These are phyloP conservation scores for Diaporthe sp. DNA, from an alignment of 2,329 filamentous ascomycete species.

Conservation along the genomic window DNA sequence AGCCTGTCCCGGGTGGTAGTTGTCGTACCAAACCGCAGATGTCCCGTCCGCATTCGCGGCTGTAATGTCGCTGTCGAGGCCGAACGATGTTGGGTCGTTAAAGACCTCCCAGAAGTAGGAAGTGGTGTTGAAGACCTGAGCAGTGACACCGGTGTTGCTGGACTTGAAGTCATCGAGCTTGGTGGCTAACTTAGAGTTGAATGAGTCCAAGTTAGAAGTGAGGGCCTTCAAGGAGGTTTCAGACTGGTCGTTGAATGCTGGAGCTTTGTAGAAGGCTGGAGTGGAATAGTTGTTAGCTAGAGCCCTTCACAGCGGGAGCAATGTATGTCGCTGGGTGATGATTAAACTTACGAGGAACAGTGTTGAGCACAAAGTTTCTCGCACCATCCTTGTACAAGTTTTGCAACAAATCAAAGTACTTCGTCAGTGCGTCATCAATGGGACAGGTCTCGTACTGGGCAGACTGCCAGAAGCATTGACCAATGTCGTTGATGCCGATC, in stretches of 20 bases:
- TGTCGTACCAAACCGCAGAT: constrained; percentile 33
- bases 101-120: constrained; percentile 34
- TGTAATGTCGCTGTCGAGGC: constrained; percentile 33
- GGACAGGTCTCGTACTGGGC: constrained; percentile 25
- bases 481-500: constrained; percentile 35
- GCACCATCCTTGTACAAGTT: constrained; percentile 33
- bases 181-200: constrained; percentile 32
- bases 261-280: constrained; percentile 31
- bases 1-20: constrained; percentile 33
- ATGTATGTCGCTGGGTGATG: neutral
- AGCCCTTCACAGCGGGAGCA: neutral
- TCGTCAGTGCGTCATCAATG: constrained; percentile 30
- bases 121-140: constrained; percentile 30
- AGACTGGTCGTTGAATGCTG: constrained; percentile 27
- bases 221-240: constrained; percentile 17
- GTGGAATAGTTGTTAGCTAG: neutral
- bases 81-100: constrained; percentile 28
- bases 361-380: constrained; percentile 33
- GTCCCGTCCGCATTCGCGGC: constrained; percentile 31
- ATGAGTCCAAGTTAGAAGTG: constrained; percentile 28
- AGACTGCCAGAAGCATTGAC: constrained; percentile 34
- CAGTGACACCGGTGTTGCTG: constrained; percentile 31
- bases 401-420: constrained; percentile 33
- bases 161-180: constrained; percentile 29
- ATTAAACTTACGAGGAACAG: constrained; percentile 26